A percentile compares a stretch with the other conserved stretches of the same genome.
These are phyloP conservation scores for Lipomyces starkeyi DNA, from an alignment of 805 yeast genomes.

Conservation along the genomic window DNA sequence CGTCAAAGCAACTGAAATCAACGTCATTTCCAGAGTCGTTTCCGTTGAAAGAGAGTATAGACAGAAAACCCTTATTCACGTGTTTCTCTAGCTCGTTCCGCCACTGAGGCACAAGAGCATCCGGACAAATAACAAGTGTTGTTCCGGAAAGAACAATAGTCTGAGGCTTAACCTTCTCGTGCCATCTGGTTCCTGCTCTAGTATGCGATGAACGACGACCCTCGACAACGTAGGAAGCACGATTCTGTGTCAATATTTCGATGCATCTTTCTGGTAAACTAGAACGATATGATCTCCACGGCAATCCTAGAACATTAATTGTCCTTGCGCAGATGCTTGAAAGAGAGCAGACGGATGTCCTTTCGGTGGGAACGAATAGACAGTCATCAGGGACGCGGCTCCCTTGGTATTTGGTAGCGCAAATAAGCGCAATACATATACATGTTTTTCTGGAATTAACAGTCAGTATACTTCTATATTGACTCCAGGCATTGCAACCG, in stretches of 20 bases:
- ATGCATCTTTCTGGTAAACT: constrained; percentile 55
- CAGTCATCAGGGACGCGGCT: constrained; percentile 52
- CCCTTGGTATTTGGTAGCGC: constrained; percentile 60
- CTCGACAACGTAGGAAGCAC: constrained; percentile 55
- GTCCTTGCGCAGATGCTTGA: constrained; percentile 52
- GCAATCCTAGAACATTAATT: constrained; percentile 57
- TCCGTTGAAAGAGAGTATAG: constrained; percentile 40
- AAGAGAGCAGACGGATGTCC: constrained; percentile 43
- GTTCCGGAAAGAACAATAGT: constrained; percentile 56
- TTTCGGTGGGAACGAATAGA: constrained; percentile 31
- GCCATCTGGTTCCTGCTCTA: constrained; percentile 15
- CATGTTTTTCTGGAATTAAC: constrained; percentile 55
- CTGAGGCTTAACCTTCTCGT: constrained; percentile 38
- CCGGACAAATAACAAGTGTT: constrained; percentile 68
- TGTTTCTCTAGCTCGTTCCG: constrained; percentile 63
- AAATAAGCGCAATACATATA: constrained; percentile 62
- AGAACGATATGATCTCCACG: constrained; percentile 60
- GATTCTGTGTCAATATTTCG: constrained; percentile 46
- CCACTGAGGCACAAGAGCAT: constrained; percentile 73
- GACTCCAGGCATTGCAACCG: not conserved
- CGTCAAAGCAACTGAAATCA: constrained; percentile 54
- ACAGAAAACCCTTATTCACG: constrained; percentile 50
- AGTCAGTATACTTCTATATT: not conserved
- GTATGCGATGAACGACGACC: constrained; percentile 24
- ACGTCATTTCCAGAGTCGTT: constrained; percentile 38